Percentiles rank a stretch among this genome's conserved stretches.
Conservation (phyloP, 2,329 filamentous ascomycete species). For the Colletotrichum liaoningense region DNA sequence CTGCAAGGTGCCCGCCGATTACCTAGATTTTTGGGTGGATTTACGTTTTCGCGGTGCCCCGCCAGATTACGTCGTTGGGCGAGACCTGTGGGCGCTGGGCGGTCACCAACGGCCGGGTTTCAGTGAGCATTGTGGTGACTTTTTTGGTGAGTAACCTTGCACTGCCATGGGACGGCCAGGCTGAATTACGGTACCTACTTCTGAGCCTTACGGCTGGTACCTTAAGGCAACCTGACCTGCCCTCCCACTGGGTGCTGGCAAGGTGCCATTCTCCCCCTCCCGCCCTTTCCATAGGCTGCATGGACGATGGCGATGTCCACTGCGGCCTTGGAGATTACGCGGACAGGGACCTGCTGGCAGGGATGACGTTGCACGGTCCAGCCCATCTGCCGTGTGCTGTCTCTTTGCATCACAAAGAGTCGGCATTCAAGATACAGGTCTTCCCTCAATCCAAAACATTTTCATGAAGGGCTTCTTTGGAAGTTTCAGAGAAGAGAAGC, state of each 20-base stretch:
- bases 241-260: background rate
- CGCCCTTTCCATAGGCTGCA: background rate
- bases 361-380: slow-evolving; percentile 24
- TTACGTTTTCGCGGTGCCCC: slow-evolving; percentile 38
- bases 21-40: slow-evolving; percentile 18
- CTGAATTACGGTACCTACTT: background rate
- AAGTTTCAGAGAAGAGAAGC: background rate
- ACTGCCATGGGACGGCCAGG: background rate
- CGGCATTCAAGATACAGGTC: background rate
- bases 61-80: slow-evolving; percentile 38
- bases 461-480: background rate
- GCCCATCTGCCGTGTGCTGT: background rate
- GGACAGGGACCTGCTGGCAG: slow-evolving; percentile 30
- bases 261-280: background rate
- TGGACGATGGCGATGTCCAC: slow-evolving; percentile 17
- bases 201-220: slow-evolving; percentile 7
- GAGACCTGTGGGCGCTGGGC: background rate
- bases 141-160: no score
- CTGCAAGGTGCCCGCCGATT: background rate
- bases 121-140: background rate
- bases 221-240: no score
- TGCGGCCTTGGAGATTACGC: slow-evolving; percentile 34
- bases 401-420: background rate
- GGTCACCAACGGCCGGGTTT: background rate
- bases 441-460: background rate